A percentile compares a stretch with the other conserved stretches of the same genome.
These are phyloP conservation scores for Globisporangium sylvaticum DNA, from an alignment of 352 stramenopile species.

Conservation along the genomic window DNA sequence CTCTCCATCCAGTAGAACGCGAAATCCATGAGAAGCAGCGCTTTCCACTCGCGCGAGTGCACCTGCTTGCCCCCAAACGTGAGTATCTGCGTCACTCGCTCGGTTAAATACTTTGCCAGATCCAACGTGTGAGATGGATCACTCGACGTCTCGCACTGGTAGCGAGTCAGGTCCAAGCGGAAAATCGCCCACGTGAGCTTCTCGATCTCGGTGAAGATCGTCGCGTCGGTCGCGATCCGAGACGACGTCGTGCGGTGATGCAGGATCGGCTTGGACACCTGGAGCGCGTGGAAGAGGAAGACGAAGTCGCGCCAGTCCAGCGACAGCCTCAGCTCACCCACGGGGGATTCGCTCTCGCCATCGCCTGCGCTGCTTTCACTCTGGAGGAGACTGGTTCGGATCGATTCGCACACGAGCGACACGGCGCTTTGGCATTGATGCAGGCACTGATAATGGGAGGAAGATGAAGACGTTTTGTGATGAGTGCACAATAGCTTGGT, in stretches of 20 bases:
- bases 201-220: slow-evolving; percentile 43
- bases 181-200: slow-evolving; percentile 32
- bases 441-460: slow-evolving; percentile 28
- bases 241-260: slow-evolving; percentile 58
- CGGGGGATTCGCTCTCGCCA: slow-evolving; percentile 10
- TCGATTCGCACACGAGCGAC: slow-evolving; percentile 44
- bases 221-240: slow-evolving; percentile 45
- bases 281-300: slow-evolving; percentile 67
- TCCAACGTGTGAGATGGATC: neutral
- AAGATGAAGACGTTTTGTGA: neutral
- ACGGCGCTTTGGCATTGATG: slow-evolving; percentile 53
- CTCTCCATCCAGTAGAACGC: slow-evolving; percentile 56
- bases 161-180: slow-evolving; percentile 4
- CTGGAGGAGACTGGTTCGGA: slow-evolving; percentile 24
- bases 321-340: slow-evolving; percentile 8
- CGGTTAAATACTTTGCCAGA: slow-evolving; percentile 24
- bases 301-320: slow-evolving; percentile 59
- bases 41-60: slow-evolving; percentile 74
- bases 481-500: neutral
- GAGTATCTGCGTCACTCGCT: slow-evolving; percentile 38
- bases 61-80: slow-evolving; percentile 66
- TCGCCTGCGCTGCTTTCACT: slow-evolving; percentile 6
- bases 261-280: slow-evolving; percentile 76
- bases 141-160: neutral
- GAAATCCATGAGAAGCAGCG: slow-evolving; percentile 68